Evolutionary conservation across 495 filamentous ascomycete genomes (phyloP), one percentile per base, ranked within the genome.

Genomic region (Daldinia concentrica): DNA sequence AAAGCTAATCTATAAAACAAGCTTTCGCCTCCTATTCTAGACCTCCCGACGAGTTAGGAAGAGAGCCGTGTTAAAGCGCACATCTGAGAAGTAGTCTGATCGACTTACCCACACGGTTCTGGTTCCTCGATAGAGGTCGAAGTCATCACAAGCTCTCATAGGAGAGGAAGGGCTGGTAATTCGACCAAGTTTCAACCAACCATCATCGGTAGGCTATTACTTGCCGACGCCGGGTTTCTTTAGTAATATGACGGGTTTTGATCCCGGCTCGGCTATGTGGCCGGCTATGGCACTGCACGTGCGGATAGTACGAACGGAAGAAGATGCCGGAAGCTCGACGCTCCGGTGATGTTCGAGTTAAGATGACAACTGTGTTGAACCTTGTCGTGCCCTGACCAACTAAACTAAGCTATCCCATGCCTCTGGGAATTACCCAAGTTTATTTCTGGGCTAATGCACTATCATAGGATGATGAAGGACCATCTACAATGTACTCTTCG

Each of bases 1-100:
- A 14, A 73, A 64, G 30, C 34, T 54, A 66, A 73, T 65, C 64
- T 66, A 50, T 7, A n/a, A 27, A 55, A 9, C 26, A 59, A 41
- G 37, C 15, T 39, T 37, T 41, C 43, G 6, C 6, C 48, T 62
- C 37, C 26, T 50, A 55, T 48, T 50, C 3, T 24, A 34, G 26
- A 7, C 55, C 26, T 14, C 24, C 57, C 32, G 9, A 36, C 41
- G 27, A 24, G 26, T 17, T 37, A 22, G 15, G 11, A 32, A 19
- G 26, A 26, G 17, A 58, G 36, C 51, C 50, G 19, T 48, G 55
- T 65, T 43, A 32, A 29, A 48, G 15, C 54, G 22, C 30, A 55
- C 29, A 58, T 58, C 6, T 12, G 7, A 12, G 50, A 63, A 41
- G 43, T 32, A 55, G 58, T 34, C 24, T 24, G 32, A 58, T 24